phyloP scores from a whole-genome alignment of 345 rosid species.

The Camelina sativa region DNA sequence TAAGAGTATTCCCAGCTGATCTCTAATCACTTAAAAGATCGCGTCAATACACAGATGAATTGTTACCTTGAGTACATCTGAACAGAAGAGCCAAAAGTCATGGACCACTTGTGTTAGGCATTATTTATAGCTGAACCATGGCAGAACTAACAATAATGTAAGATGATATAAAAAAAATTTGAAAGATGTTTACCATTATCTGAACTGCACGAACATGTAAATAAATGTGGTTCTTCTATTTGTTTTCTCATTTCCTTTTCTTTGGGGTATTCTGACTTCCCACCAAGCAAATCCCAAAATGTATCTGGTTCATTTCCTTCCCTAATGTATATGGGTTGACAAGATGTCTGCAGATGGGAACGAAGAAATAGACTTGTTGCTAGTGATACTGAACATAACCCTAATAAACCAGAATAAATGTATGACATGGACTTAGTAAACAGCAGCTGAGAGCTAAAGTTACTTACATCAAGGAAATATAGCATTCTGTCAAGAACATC shows the following conservation, averaged over 20 bases:
- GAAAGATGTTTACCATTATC: constrained; percentile 56
- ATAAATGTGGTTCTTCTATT: constrained; percentile 72
- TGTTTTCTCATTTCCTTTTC: constrained; percentile 57
- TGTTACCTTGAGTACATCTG: constrained; percentile 88
- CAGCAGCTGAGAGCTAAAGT: constrained; percentile 9
- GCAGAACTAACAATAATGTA: constrained; percentile 49
- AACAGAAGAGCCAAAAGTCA: constrained; percentile 48
- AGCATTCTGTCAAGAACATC: constrained; percentile 82
- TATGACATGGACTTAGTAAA: constrained; percentile 2
- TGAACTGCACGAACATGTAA: constrained; percentile 48
- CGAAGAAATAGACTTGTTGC: constrained; percentile 3
- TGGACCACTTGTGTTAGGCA: constrained; percentile 55
- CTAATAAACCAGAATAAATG: background rate
- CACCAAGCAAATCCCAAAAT: constrained; percentile 87
- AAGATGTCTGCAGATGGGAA: constrained; percentile 60
- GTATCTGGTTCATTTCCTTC: constrained; percentile 83
- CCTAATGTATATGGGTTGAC: constrained; percentile 72
- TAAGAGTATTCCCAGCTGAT: background rate
- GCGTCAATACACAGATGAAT: constrained; percentile 18
- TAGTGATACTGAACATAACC: background rate
- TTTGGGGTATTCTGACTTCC: constrained; percentile 72
- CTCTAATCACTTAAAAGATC: constrained; percentile 22
- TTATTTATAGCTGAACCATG: constrained; percentile 54
- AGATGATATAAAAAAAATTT: constrained; percentile 31
- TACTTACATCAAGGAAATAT: constrained; percentile 68